These are phyloP conservation scores for Areca catechu DNA, from an alignment of 176 grass and related monocot species.

Conservation along the genomic window DNA sequence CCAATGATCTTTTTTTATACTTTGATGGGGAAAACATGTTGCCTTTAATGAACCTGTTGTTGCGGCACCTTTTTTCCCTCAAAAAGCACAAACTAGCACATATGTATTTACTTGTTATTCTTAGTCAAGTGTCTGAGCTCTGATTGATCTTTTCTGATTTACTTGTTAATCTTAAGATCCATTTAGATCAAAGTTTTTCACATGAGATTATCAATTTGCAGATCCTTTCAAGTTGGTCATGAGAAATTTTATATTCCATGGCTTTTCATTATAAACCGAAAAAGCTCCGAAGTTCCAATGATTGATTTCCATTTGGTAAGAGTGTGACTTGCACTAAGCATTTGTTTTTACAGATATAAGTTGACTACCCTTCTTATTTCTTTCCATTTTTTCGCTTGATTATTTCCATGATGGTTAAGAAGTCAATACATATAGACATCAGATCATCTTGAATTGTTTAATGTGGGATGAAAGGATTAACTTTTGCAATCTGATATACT, in stretches of 20 bases:
- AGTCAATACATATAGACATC: not conserved
- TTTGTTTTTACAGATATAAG: too few species aligned
- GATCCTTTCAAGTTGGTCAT: constrained; percentile 93
- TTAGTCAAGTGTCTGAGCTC: too few species aligned
- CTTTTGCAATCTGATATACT: constrained; percentile 22
- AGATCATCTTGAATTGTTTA: constrained; percentile 1
- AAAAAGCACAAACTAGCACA: too few species aligned
- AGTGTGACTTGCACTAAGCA: not conserved
- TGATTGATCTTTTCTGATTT: too few species aligned
- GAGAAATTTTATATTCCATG: constrained; percentile 97
- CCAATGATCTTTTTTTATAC: too few species aligned
- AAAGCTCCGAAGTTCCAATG: constrained; percentile 83
- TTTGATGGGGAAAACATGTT: too few species aligned
- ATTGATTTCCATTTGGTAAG: constrained; percentile 98
- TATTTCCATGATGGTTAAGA: not conserved
- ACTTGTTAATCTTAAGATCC: too few species aligned
- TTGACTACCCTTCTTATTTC: not conserved
- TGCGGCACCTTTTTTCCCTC: too few species aligned
- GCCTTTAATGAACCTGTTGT: too few species aligned
- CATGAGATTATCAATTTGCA: constrained; percentile 29
- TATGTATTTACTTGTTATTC: too few species aligned
- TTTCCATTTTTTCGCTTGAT: not conserved
- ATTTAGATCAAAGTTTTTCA: too few species aligned
- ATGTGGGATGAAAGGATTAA: constrained; percentile 4
- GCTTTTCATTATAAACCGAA: constrained; percentile 98